These are phyloP conservation scores for Saccharomyces kudriavzevii DNA, from an alignment of 805 yeast species.

Conservation along the genomic window DNA sequence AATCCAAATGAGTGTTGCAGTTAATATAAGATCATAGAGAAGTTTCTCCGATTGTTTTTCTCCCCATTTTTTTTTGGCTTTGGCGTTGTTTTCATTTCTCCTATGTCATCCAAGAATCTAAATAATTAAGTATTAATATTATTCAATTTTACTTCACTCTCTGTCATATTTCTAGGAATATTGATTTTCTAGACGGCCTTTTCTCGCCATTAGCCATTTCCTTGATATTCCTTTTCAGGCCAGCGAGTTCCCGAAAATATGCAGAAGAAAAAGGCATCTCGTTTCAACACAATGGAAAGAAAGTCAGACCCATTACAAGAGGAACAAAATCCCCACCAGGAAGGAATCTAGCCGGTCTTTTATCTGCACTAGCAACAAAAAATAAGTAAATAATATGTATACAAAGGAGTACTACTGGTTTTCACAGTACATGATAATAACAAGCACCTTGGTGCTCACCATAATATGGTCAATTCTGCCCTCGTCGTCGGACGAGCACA, in stretches of 20 bases:
- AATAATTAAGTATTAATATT: not conserved
- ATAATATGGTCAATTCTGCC: conserved; percentile 73
- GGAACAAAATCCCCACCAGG: not conserved
- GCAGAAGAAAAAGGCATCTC: not conserved
- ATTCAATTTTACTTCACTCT: not conserved
- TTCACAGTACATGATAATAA: conserved; percentile 64
- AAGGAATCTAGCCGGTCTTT: not conserved
- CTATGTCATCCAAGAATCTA: not conserved
- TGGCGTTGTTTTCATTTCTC: not conserved
- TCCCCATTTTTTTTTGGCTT: not conserved
- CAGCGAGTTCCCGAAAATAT: not conserved
- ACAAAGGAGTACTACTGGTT: conserved; percentile 77
- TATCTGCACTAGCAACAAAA: not conserved
- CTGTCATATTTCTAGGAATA: not conserved
- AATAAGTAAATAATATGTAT: not conserved
- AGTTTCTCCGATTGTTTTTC: not conserved
- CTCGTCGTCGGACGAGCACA: not conserved
- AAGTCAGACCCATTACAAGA: not conserved
- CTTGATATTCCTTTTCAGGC: not conserved
- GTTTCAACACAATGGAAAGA: not conserved
- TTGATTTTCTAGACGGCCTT: not conserved
- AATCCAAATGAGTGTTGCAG: not conserved
- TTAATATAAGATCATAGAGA: not conserved
- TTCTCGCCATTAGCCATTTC: not conserved
- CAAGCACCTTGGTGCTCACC: conserved; percentile 48